Percentiles rank a stretch among this genome's conserved stretches.
phyloP scores from a whole-genome alignment of 331 rosid genomes.

The Rosa hybrid region DNA sequence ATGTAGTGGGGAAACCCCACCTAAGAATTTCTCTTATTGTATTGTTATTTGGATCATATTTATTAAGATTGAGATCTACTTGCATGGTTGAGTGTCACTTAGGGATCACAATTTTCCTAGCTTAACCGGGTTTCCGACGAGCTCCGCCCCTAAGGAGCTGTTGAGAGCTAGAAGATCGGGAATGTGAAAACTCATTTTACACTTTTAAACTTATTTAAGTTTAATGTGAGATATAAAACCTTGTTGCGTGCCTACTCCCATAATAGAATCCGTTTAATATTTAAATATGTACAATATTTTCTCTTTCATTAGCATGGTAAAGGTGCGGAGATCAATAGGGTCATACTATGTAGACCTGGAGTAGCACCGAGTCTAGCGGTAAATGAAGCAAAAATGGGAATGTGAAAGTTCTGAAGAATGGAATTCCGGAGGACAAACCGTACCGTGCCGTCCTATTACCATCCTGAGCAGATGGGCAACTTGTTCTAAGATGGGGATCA shows the following conservation, averaged over 20 bases:
- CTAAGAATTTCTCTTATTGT: no score
- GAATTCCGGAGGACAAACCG: not conserved
- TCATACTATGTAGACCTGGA: no score
- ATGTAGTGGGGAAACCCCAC: no score
- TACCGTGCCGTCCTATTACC: not conserved
- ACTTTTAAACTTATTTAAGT: not conserved
- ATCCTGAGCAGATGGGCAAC: not conserved
- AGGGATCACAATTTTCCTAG: not conserved
- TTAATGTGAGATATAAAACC: not conserved
- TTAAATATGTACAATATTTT: no score
- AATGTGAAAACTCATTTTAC: not conserved
- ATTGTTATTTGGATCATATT: slow-evolving; percentile 6
- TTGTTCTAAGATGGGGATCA: not conserved
- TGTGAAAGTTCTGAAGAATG: not conserved
- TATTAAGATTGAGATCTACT: slow-evolving; percentile 4
- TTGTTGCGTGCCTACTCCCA: no score
- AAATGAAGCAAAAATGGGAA: not conserved
- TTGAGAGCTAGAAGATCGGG: not conserved
- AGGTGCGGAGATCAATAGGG: no score
- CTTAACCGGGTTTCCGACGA: not conserved
- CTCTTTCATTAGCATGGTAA: no score
- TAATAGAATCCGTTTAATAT: no score
- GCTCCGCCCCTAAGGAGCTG: not conserved
- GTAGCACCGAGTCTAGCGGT: not conserved
- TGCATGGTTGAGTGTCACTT: not conserved